Percentiles rank a stretch among this genome's conserved stretches.
Conservation (phyloP, 306 rosid genomes). For the Trichosanthes truncata region DNA sequence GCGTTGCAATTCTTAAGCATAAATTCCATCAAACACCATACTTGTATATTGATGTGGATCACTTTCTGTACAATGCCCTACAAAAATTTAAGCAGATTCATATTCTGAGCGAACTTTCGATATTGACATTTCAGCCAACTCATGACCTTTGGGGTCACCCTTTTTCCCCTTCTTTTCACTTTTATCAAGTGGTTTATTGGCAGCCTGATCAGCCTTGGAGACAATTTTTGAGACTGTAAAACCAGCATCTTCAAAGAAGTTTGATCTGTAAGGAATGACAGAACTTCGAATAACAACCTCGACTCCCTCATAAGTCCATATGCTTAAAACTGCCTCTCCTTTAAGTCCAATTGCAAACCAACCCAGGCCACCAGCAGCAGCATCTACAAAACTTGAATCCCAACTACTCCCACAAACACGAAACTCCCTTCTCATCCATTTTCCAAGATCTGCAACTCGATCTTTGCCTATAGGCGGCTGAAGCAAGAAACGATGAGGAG, state of each 20-base stretch:
- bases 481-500: slow-evolving; percentile 15
- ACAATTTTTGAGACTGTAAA: slow-evolving; percentile 80
- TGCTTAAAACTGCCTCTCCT: slow-evolving; percentile 68
- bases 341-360: slow-evolving; percentile 90
- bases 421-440: slow-evolving; percentile 62
- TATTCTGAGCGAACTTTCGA: not conserved
- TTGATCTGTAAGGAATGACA: slow-evolving; percentile 57
- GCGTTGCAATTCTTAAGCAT: not conserved
- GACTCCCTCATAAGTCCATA: slow-evolving; percentile 84
- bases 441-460: slow-evolving; percentile 69
- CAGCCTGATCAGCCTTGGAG: slow-evolving; percentile 57
- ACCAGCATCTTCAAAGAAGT: slow-evolving; percentile 60
- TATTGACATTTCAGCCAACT: slow-evolving; percentile 12
- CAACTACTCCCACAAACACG: slow-evolving; percentile 59
- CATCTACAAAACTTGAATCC: slow-evolving; percentile 85
- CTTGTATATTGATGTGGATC: not conserved
- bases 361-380: slow-evolving; percentile 81
- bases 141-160: slow-evolving; percentile 13
- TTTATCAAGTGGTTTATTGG: slow-evolving; percentile 30
- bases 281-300: slow-evolving; percentile 63
- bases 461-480: slow-evolving; percentile 83
- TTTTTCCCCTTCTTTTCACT: slow-evolving; percentile 32
- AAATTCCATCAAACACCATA: not conserved
- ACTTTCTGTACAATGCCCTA: not conserved
- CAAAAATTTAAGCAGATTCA: not conserved